Evolutionary conservation across 2,329 filamentous ascomycete genomes (phyloP).

Genomic region (Phoma herbarum): DNA sequence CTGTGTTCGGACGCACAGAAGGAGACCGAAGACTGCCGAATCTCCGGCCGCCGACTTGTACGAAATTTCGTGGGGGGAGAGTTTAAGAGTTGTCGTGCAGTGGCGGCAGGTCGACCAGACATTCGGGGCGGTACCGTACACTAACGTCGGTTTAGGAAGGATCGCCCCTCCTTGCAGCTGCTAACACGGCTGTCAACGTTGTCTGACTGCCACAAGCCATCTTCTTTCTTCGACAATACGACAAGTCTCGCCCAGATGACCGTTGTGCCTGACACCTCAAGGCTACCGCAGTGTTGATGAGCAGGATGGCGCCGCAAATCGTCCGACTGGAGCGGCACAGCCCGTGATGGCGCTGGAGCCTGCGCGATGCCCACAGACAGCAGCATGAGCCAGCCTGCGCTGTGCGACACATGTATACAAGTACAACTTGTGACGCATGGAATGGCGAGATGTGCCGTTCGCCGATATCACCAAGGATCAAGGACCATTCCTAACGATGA

Average conservation of each 20-base stretch:
- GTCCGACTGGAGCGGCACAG: constrained; percentile 9
- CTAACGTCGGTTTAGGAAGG: background rate
- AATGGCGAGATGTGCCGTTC: background rate
- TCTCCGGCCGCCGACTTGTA: background rate
- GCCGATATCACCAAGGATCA: background rate
- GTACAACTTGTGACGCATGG: constrained; percentile 5
- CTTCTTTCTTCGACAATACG: background rate
- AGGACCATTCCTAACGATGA: background rate
- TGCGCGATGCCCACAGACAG: constrained; percentile 6
- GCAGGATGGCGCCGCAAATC: background rate
- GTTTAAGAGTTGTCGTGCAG: background rate
- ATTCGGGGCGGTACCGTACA: background rate
- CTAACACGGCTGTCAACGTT: constrained; percentile 1
- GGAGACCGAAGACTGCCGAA: background rate
- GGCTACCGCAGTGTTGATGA: constrained; percentile 9
- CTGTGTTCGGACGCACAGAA: too few relatives aligned
- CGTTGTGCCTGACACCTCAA: background rate
- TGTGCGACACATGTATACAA: constrained; percentile 20
- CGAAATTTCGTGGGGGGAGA: background rate
- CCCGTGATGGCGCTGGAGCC: constrained; percentile 11
- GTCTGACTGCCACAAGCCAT: background rate
- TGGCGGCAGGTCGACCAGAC: background rate
- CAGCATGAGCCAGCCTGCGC: constrained; percentile 8
- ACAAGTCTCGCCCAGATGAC: background rate
- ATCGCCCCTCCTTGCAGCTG: constrained; percentile 2